A percentile compares a stretch with the other conserved stretches of the same genome.
phyloP scores from a whole-genome alignment of 2,329 filamentous ascomycete genomes.

The Aspergillus sp. region DNA sequence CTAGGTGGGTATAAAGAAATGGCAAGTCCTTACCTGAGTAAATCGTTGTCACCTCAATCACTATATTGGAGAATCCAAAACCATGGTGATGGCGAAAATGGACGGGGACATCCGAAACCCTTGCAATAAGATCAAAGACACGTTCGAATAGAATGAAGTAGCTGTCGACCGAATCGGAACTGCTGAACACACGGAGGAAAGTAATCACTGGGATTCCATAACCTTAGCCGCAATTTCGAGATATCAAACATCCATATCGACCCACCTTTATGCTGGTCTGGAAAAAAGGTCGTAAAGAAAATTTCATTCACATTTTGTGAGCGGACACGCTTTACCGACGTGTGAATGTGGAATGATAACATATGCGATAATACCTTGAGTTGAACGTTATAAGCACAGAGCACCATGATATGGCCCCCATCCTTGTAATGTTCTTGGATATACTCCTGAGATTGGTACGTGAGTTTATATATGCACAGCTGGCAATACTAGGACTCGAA shows the following conservation, averaged over 20 bases:
- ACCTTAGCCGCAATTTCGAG: too few relatives aligned
- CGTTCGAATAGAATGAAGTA: conserved; percentile 11
- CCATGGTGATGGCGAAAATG: conserved; percentile 4
- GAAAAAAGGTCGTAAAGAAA: conserved; percentile 8
- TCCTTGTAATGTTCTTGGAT: conserved; percentile 6
- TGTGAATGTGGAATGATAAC: conserved; percentile 11
- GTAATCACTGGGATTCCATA: conserved; percentile 3
- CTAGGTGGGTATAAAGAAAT: background rate
- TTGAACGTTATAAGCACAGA: conserved; percentile 7
- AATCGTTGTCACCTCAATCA: conserved; percentile 6
- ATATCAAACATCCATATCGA: background rate
- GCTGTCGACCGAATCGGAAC: background rate
- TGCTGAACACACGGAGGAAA: conserved; percentile 9
- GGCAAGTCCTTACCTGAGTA: background rate
- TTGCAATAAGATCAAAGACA: conserved; percentile 3
- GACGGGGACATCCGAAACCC: background rate
- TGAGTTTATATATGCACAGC: background rate
- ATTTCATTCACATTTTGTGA: conserved; percentile 12
- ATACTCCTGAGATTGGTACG: conserved; percentile 8
- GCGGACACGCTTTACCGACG: conserved; percentile 8
- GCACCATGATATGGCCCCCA: conserved; percentile 4
- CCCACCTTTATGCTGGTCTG: conserved; percentile 8
- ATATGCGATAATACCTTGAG: background rate
- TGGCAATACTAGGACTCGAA: background rate
- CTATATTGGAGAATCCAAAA: conserved; percentile 5